Percentiles rank a stretch among this genome's conserved stretches.
These are phyloP conservation scores for Phytophthora podocarpi DNA, from an alignment of 352 stramenopile species.

Conservation along the genomic window DNA sequence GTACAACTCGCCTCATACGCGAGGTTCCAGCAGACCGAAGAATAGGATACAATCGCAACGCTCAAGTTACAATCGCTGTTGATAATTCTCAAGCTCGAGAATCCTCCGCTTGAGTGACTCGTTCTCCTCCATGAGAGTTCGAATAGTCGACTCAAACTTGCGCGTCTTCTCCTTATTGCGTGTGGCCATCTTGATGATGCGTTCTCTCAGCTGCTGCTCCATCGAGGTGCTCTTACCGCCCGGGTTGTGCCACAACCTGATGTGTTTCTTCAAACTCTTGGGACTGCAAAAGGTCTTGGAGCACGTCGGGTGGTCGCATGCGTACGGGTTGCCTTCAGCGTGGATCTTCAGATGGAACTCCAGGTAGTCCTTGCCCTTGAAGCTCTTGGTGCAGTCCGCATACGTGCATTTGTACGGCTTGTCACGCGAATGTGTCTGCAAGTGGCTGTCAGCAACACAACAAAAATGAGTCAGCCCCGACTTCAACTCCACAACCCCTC, in stretches of 20 bases:
- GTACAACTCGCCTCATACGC: constrained; percentile 23
- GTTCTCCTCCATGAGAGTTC: constrained; percentile 81
- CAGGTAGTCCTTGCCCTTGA: constrained; percentile 88
- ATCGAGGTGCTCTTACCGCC: constrained; percentile 85
- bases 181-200: constrained; percentile 87
- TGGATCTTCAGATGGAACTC: constrained; percentile 90
- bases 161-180: constrained; percentile 84
- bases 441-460: constrained; percentile 46
- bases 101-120: constrained; percentile 70
- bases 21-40: constrained; percentile 7
- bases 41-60: not conserved
- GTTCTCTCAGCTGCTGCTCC: constrained; percentile 84
- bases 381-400: constrained; percentile 85
- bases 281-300: constrained; percentile 87
- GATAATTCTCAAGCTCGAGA: constrained; percentile 54
- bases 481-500: constrained; percentile 8
- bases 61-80: constrained; percentile 24
- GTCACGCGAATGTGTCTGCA: constrained; percentile 84
- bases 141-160: constrained; percentile 81
- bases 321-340: constrained; percentile 79
- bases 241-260: constrained; percentile 82
- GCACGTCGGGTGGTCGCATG: constrained; percentile 78
- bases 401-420: constrained; percentile 90
- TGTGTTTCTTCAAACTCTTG: constrained; percentile 87
- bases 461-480: not conserved